Conservation (phyloP, 805 yeast genomes). For the Zygoascus flipseniorum region DNA sequence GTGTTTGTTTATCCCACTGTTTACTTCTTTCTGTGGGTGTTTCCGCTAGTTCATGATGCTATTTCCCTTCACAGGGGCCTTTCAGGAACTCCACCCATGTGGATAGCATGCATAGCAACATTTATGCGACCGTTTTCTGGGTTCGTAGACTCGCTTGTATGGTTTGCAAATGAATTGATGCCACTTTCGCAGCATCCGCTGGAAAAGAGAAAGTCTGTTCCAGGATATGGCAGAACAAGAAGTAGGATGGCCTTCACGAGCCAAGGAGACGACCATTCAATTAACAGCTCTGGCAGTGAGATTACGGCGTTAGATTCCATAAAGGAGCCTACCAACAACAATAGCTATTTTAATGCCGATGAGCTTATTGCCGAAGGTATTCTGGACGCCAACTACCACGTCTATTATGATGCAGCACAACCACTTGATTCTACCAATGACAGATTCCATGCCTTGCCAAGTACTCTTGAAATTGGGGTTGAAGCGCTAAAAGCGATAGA, state of each 20-base stretch:
- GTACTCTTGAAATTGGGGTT: neutral
- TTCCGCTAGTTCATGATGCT: slow-evolving; percentile 62
- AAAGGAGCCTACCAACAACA: neutral
- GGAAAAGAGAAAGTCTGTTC: neutral
- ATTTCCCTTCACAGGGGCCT: slow-evolving; percentile 1
- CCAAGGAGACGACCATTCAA: neutral
- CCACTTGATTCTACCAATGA: neutral
- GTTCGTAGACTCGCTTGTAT: slow-evolving; percentile 64
- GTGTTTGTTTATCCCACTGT: slow-evolving; percentile 80
- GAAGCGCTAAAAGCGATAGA: neutral
- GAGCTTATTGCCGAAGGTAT: neutral
- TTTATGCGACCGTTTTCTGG: slow-evolving; percentile 75
- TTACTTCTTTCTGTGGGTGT: slow-evolving; percentile 70
- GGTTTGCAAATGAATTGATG: slow-evolving; percentile 55
- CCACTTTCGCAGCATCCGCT: neutral
- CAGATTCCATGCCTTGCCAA: neutral
- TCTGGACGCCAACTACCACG: neutral
- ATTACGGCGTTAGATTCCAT: neutral
- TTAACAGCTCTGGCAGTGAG: neutral
- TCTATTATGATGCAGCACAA: neutral
- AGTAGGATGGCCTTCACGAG: neutral
- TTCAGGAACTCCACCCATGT: slow-evolving; percentile 36
- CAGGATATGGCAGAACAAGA: neutral
- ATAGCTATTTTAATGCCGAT: neutral
- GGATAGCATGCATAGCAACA: slow-evolving; percentile 58